phyloP scores from a whole-genome alignment of 1,284 basidiomycete genomes.

The Grifola frondosa region DNA sequence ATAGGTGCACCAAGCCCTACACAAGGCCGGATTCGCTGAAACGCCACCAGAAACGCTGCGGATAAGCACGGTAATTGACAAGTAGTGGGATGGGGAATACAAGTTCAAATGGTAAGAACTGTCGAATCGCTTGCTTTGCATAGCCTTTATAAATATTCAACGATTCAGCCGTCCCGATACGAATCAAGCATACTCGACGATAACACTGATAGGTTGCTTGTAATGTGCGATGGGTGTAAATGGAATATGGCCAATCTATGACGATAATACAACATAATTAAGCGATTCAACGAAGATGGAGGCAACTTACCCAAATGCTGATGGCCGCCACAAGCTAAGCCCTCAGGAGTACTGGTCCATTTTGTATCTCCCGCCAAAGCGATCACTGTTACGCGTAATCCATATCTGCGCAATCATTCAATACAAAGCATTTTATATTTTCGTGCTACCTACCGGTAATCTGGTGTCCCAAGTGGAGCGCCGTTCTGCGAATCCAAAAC shows the following conservation, averaged over 20 bases:
- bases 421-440: background rate
- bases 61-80: too few relatives aligned
- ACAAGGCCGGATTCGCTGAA: too few relatives aligned
- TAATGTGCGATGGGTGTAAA: constrained; percentile 31
- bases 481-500: constrained; percentile 57
- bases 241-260: constrained; percentile 16
- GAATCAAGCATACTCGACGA: constrained; percentile 27
- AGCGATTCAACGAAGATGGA: background rate
- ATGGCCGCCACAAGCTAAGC: constrained; percentile 53
- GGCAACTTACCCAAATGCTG: constrained; percentile 31
- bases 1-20: too few relatives aligned
- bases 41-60: too few relatives aligned
- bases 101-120: too few relatives aligned
- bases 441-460: constrained; percentile 30
- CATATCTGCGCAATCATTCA: constrained; percentile 41
- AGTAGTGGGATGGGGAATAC: too few relatives aligned
- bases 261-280: background rate
- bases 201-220: constrained; percentile 28
- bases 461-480: constrained; percentile 49
- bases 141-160: too few relatives aligned
- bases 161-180: too few relatives aligned
- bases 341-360: constrained; percentile 52
- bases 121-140: too few relatives aligned
- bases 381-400: constrained; percentile 54
- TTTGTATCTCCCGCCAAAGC: constrained; percentile 56